Conservation (phyloP, 768 basidiomycete species). For the Leccinum rimulosum region DNA sequence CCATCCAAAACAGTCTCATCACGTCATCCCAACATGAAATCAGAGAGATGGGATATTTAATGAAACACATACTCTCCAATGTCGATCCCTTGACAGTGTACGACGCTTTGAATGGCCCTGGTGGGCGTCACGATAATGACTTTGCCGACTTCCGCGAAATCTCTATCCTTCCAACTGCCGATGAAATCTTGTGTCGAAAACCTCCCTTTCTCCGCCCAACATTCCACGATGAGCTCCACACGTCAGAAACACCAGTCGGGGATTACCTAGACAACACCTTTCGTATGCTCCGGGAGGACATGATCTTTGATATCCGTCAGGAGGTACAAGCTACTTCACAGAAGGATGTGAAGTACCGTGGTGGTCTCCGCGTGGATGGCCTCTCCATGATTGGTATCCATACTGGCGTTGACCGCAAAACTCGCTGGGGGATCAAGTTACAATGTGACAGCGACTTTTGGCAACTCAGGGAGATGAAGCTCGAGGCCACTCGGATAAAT, state of each 20-base stretch:
- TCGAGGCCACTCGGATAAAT: constrained; percentile 31
- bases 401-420: constrained; percentile 21
- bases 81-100: constrained; percentile 13
- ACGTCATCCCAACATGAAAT: constrained; percentile 25
- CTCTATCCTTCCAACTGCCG: constrained; percentile 58
- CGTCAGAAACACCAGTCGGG: constrained; percentile 33
- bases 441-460: constrained; percentile 35
- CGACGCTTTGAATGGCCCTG: constrained; percentile 36
- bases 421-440: constrained; percentile 43
- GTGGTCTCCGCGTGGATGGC: constrained; percentile 31
- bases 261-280: constrained; percentile 64
- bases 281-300: constrained; percentile 61
- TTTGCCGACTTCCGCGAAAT: constrained; percentile 55
- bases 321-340: constrained; percentile 43
- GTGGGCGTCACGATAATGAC: constrained; percentile 72
- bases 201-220: constrained; percentile 48
- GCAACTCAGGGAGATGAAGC: constrained; percentile 29
- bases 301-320: constrained; percentile 56
- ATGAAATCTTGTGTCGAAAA: constrained; percentile 49
- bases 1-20: constrained; percentile 24
- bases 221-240: constrained; percentile 13
- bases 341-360: constrained; percentile 38
- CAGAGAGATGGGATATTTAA: constrained; percentile 36
- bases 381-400: constrained; percentile 38
- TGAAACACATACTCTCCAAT: constrained; percentile 38